These are phyloP conservation scores for Amanita rimosa DNA, from an alignment of 768 basidiomycete genomes.

Conservation along the genomic window DNA sequence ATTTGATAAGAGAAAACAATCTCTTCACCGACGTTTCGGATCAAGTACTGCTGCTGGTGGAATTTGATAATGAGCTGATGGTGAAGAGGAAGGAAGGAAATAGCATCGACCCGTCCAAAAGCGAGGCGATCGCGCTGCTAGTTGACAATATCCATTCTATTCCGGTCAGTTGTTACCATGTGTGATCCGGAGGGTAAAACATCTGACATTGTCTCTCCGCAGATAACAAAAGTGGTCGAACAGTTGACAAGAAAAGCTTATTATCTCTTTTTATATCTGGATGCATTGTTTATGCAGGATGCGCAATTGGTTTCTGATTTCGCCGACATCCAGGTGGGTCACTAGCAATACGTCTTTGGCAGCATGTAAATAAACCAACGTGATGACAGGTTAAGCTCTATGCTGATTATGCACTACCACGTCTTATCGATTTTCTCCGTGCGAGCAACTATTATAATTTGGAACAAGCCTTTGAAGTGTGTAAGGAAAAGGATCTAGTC, in stretches of 20 bases:
- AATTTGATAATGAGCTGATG: conserved; percentile 87
- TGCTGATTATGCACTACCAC: conserved; percentile 71
- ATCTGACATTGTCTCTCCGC: background rate
- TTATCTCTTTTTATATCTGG: conserved; percentile 89
- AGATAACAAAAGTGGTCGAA: conserved; percentile 83
- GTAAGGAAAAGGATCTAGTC: conserved; percentile 77
- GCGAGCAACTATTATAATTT: conserved; percentile 88
- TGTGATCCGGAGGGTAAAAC: background rate
- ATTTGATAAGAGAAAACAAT: conserved; percentile 88
- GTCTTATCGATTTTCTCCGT: conserved; percentile 84
- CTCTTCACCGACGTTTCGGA: conserved; percentile 93
- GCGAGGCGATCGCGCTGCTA: conserved; percentile 75
- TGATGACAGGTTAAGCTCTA: conserved; percentile 67
- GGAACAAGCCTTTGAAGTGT: conserved; percentile 84
- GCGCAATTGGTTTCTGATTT: conserved; percentile 69
- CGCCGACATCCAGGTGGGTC: conserved; percentile 66
- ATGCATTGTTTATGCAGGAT: conserved; percentile 82
- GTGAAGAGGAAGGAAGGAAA: conserved; percentile 39
- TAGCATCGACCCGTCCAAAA: conserved; percentile 31
- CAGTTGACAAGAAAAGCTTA: conserved; percentile 68
- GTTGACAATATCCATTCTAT: conserved; percentile 96
- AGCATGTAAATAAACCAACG: background rate
- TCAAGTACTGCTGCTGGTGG: conserved; percentile 83
- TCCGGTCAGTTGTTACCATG: conserved; percentile 43
- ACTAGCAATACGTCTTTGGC: conserved; percentile 7